Conservation (phyloP, 495 filamentous ascomycete genomes). For the Penicillium robsamsonii region DNA sequence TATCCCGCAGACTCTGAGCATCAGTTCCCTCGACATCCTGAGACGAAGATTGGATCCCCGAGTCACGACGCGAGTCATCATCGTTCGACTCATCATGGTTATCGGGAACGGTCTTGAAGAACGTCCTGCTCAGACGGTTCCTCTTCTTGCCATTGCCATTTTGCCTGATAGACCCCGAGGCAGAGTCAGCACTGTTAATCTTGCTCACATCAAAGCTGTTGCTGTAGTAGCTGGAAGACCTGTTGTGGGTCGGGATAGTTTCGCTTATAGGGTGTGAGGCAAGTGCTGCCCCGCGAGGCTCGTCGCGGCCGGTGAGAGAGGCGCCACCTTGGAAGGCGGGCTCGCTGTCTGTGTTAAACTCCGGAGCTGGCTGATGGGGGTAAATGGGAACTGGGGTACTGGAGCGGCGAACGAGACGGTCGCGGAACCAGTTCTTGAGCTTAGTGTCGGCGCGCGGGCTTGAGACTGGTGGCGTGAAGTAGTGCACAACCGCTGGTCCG, state of each 20-base stretch:
- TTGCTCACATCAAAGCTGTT: conserved; percentile 14
- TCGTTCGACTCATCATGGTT: conserved; percentile 24
- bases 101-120: conserved; percentile 27
- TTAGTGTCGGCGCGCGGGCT: conserved; percentile 30
- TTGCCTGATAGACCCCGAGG: conserved; percentile 3
- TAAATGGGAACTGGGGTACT: conserved; percentile 24
- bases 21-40: conserved; percentile 35
- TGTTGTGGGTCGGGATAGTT: conserved; percentile 18
- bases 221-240: conserved; percentile 15
- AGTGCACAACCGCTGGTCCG: conserved; percentile 14
- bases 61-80: conserved; percentile 35
- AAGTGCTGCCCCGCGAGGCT: conserved; percentile 28
- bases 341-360: conserved; percentile 19
- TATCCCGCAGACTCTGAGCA: conserved; percentile 45
- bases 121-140: conserved; percentile 24
- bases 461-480: conserved; percentile 16
- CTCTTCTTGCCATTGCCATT: conserved; percentile 23
- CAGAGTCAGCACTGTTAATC: conserved; percentile 18
- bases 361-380: conserved; percentile 28
- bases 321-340: conserved; percentile 25
- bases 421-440: conserved; percentile 32
- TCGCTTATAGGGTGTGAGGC: conserved; percentile 38
- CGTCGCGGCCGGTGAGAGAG: conserved; percentile 17
- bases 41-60: conserved; percentile 36
- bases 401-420: conserved; percentile 24